These are phyloP conservation scores for Colletotrichum sp. DNA, from an alignment of 2,329 filamentous ascomycete species.

Conservation along the genomic window DNA sequence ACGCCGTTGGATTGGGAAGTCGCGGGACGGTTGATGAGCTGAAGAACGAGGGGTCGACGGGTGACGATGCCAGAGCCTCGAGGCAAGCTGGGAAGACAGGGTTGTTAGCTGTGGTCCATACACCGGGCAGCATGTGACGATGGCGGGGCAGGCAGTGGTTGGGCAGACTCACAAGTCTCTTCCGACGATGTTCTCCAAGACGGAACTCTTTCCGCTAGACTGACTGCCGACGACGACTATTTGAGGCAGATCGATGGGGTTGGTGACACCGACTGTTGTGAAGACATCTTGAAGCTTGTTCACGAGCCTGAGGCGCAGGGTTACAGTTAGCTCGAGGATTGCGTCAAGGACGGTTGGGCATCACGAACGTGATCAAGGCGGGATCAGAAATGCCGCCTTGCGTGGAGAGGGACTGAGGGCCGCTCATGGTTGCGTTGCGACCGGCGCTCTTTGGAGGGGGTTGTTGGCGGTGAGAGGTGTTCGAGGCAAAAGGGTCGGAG, in stretches of 20 bases:
- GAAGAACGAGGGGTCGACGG: constrained; percentile 91
- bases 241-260: constrained; percentile 98
- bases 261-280: constrained; percentile 96
- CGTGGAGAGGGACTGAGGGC: constrained; percentile 1
- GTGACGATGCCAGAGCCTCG: constrained; percentile 98
- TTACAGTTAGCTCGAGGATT: constrained; percentile 22
- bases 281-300: constrained; percentile 99
- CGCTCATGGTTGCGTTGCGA: constrained; percentile 19
- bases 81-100: constrained; percentile 71
- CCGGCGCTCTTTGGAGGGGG: not conserved
- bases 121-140: constrained; percentile 10
- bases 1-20: constrained; percentile 73
- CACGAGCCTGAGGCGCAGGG: constrained; percentile 67
- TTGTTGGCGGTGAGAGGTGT: not conserved
- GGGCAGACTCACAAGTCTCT: constrained; percentile 85
- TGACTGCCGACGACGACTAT: constrained; percentile 98
- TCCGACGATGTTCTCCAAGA: constrained; percentile 97
- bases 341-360: constrained; percentile 1
- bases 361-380: constrained; percentile 66
- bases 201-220: constrained; percentile 98
- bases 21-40: constrained; percentile 90
- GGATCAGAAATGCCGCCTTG: constrained; percentile 69
- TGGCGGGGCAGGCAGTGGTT: constrained; percentile 10
- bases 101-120: constrained; percentile 17
- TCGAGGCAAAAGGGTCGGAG: not conserved